Evolutionary conservation across 1,284 basidiomycete genomes (phyloP).

Genomic region (Erythrobasidium hasegawianum): DNA sequence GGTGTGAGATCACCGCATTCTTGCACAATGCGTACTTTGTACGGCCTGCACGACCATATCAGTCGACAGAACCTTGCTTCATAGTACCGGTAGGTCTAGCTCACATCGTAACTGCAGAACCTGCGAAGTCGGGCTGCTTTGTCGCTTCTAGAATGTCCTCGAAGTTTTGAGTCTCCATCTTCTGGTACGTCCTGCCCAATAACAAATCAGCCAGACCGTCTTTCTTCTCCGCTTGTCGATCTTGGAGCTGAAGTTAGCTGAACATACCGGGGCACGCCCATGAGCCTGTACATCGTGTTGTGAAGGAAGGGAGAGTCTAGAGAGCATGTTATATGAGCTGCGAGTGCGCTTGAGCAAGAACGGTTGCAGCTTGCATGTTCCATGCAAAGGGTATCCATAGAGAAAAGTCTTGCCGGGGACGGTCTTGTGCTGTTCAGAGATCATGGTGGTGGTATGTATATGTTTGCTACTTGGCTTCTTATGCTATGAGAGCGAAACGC

Average conservation of each 20-base stretch:
- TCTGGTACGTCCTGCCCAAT: conserved; percentile 35
- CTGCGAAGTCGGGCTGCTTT: conserved; percentile 40
- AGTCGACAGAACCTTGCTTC: too few relatives aligned
- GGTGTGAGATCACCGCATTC: conserved; percentile 40
- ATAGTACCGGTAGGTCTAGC: too few relatives aligned
- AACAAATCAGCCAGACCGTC: background rate
- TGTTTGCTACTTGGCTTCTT: too few relatives aligned
- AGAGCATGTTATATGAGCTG: conserved; percentile 17
- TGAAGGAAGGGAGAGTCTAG: conserved; percentile 44
- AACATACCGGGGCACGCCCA: conserved; percentile 32
- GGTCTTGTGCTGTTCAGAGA: conserved; percentile 27
- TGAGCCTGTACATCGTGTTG: conserved; percentile 42
- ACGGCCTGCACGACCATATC: too few relatives aligned
- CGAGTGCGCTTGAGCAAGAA: background rate
- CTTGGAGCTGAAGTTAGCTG: background rate
- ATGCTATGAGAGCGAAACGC: too few relatives aligned
- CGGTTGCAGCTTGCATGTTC: background rate
- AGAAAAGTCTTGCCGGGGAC: conserved; percentile 36
- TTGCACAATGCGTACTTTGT: conserved; percentile 41
- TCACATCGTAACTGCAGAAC: conserved; percentile 40
- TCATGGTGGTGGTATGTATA: conserved; percentile 7
- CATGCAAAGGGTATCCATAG: conserved; percentile 29
- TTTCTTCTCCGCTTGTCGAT: too few relatives aligned
- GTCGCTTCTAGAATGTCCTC: conserved; percentile 37
- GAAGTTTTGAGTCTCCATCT: conserved; percentile 39